Conservation (phyloP, 2,329 filamentous ascomycete species). For the Aureobasidium sp. region DNA sequence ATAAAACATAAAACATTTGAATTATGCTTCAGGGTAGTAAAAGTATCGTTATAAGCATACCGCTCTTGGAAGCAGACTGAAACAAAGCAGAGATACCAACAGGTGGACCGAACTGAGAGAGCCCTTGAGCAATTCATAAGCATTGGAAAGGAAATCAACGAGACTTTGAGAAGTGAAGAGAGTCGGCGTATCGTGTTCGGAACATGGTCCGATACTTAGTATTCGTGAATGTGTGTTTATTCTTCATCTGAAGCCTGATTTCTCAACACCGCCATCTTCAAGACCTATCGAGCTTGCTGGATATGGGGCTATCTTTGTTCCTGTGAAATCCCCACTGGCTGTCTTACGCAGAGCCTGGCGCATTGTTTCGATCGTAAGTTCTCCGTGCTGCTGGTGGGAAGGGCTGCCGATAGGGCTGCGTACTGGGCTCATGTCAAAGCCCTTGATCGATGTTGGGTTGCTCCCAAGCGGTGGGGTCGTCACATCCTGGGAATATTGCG, state of each 20-base stretch:
- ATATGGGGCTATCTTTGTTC: constrained; percentile 24
- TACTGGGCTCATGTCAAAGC: constrained; percentile 53
- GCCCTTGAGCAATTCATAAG: neutral
- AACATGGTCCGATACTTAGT: neutral
- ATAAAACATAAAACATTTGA: neutral
- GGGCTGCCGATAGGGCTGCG: constrained; percentile 54
- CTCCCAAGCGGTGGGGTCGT: constrained; percentile 61
- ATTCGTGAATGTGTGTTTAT: neutral
- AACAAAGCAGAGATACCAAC: neutral
- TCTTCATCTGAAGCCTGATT: constrained; percentile 18
- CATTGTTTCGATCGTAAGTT: constrained; percentile 91
- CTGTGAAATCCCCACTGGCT: constrained; percentile 67
- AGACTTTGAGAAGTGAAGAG: neutral
- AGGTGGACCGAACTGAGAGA: neutral
- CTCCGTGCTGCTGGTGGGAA: constrained; percentile 46
- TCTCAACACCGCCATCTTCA: constrained; percentile 27
- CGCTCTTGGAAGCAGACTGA: neutral
- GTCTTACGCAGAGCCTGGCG: constrained; percentile 78
- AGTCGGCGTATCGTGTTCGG: neutral
- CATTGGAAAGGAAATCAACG: neutral
- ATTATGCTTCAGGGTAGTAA: constrained; percentile 6
- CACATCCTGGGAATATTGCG: constrained; percentile 57
- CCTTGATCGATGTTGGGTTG: constrained; percentile 65
- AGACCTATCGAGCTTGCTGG: constrained; percentile 30
- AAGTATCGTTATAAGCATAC: neutral